Conservation (phyloP, 441 rosid genomes). For the Populus tomentosa region DNA sequence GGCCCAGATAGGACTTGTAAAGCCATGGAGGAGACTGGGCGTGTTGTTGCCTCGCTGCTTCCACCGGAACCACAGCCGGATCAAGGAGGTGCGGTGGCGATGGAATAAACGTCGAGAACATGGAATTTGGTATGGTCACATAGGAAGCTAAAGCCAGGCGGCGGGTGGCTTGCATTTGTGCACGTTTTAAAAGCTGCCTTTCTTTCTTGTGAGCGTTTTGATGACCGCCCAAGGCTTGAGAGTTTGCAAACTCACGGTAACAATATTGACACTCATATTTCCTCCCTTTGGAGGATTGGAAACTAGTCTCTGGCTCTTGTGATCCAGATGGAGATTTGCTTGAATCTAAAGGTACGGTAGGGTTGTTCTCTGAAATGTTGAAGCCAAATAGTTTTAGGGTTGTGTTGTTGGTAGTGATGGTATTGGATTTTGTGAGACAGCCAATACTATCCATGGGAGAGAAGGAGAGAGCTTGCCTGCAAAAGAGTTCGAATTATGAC, state of each 20-base stretch:
- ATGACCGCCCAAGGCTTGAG: slow-evolving; percentile 93
- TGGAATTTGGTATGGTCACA: slow-evolving; percentile 39
- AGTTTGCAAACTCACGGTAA: slow-evolving; percentile 75
- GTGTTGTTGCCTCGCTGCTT: slow-evolving; percentile 11
- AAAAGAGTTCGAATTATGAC: slow-evolving; percentile 32
- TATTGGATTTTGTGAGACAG: slow-evolving; percentile 26
- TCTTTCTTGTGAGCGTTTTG: slow-evolving; percentile 51
- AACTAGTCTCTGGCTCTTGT: slow-evolving; percentile 19
- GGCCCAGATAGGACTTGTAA: slow-evolving; percentile 20
- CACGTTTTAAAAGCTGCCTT: slow-evolving; percentile 66
- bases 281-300: slow-evolving; percentile 32
- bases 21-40: slow-evolving; percentile 14
- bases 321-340: slow-evolving; percentile 29
- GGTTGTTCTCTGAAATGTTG: slow-evolving; percentile 20
- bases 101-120: slow-evolving; percentile 66
- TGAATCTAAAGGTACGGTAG: slow-evolving; percentile 46
- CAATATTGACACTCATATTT: slow-evolving; percentile 94
- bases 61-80: slow-evolving; percentile 25
- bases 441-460: slow-evolving; percentile 44
- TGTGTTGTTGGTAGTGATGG: slow-evolving; percentile 29
- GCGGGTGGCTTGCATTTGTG: slow-evolving; percentile 69
- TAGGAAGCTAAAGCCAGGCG: slow-evolving; percentile 48
- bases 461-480: not conserved
- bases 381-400: slow-evolving; percentile 52
- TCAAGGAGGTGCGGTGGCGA: slow-evolving; percentile 42